Evolutionary conservation across 306 rosid species (phyloP).

Genomic region (Corylus avellana): DNA sequence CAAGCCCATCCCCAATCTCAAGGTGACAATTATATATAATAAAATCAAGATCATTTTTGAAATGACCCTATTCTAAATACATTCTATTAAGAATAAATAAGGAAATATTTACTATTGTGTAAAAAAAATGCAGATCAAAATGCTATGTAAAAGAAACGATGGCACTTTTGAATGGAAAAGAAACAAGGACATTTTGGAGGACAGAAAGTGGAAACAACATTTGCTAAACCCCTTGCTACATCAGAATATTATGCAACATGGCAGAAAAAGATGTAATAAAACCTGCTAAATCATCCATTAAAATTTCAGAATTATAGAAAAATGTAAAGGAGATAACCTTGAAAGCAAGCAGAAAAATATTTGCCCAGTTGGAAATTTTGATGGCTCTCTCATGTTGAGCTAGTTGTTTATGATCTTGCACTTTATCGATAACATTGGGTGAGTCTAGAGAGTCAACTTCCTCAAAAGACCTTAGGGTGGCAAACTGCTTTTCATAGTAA

Average conservation of each 20-base stretch:
- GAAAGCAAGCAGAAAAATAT: conserved; percentile 46
- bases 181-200: neutral
- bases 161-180: neutral
- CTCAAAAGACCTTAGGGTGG: conserved; percentile 70
- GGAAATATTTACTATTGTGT: too few species aligned
- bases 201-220: neutral
- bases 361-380: conserved; percentile 65
- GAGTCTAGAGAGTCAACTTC: conserved; percentile 54
- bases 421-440: conserved; percentile 27
- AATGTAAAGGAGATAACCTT: conserved; percentile 39
- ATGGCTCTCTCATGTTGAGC: conserved; percentile 68
- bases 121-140: too few species aligned
- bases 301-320: too few species aligned
- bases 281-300: too few species aligned
- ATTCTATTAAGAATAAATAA: neutral
- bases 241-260: too few species aligned
- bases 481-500: conserved; percentile 61
- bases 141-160: neutral
- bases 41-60: too few species aligned
- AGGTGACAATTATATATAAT: too few species aligned
- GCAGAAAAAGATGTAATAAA: neutral
- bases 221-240: neutral
- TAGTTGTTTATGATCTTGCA: conserved; percentile 40
- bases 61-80: too few species aligned
- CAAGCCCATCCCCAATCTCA: neutral